Conservation (phyloP, 768 basidiomycete genomes). For the Leccinum broughii region DNA sequence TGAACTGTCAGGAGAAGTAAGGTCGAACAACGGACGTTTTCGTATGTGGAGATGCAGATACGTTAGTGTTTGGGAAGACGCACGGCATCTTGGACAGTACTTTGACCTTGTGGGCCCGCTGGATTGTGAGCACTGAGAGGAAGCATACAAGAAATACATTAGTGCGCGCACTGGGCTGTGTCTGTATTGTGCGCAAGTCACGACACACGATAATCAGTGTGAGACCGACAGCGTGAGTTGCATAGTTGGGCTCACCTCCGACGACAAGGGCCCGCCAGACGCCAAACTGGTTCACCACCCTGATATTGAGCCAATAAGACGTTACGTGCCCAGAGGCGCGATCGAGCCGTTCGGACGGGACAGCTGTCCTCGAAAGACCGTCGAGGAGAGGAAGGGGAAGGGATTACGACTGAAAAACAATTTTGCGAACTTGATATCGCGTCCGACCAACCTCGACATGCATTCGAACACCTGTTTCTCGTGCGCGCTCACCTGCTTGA, state of each 20-base stretch:
- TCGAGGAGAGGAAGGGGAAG: no score
- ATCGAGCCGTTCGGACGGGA: conserved; percentile 1
- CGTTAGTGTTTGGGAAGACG: conserved; percentile 15
- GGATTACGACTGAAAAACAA: conserved; percentile 10
- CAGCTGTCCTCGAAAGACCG: no score
- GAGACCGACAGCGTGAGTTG: background rate
- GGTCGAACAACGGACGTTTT: no score
- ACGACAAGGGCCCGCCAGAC: conserved; percentile 43
- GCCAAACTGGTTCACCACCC: conserved; percentile 46
- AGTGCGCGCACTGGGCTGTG: conserved; percentile 41
- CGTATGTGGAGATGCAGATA: no score
- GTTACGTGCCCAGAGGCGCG: no score
- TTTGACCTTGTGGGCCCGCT: conserved; percentile 35
- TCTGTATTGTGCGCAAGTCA: conserved; percentile 32
- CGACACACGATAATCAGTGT: background rate
- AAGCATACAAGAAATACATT: background rate
- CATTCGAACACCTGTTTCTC: conserved; percentile 12
- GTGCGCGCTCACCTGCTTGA: conserved; percentile 16
- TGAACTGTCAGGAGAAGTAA: no score
- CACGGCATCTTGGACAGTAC: conserved; percentile 41
- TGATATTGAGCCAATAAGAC: conserved; percentile 41
- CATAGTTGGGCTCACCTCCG: conserved; percentile 36
- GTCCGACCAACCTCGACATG: conserved; percentile 30
- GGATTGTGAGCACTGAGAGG: conserved; percentile 22
- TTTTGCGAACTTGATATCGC: conserved; percentile 33